These are phyloP conservation scores for Fusarium pseudograminearum DNA, from an alignment of 2,329 filamentous ascomycete species.

Conservation along the genomic window DNA sequence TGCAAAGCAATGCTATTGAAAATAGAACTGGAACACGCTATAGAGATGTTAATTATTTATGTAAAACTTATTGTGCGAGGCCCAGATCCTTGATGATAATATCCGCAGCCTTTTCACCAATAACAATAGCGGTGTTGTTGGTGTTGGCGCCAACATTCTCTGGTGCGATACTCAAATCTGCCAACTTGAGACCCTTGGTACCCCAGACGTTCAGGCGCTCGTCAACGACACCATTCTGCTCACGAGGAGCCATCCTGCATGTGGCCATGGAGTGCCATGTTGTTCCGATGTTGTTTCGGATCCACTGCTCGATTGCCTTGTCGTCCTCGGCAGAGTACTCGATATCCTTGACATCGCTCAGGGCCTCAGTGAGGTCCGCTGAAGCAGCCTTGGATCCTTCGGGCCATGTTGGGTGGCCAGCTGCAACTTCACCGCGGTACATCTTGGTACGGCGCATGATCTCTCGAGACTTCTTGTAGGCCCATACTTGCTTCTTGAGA, in stretches of 20 bases:
- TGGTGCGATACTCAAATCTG: slow-evolving; percentile 54
- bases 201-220: slow-evolving; percentile 58
- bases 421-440: slow-evolving; percentile 62
- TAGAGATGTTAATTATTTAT: neutral
- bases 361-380: slow-evolving; percentile 59
- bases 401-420: slow-evolving; percentile 60
- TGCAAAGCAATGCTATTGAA: neutral
- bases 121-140: slow-evolving; percentile 60
- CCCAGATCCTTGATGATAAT: slow-evolving; percentile 56
- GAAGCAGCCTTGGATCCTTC: slow-evolving; percentile 55
- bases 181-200: slow-evolving; percentile 56
- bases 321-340: slow-evolving; percentile 64
- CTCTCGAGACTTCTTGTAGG: slow-evolving; percentile 74
- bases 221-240: slow-evolving; percentile 55
- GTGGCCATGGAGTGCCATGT: slow-evolving; percentile 63
- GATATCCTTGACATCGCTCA: slow-evolving; percentile 55
- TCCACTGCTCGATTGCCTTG: slow-evolving; percentile 59
- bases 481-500: slow-evolving; percentile 71
- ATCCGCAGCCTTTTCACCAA: slow-evolving; percentile 62
- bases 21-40: neutral
- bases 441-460: slow-evolving; percentile 68
- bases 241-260: slow-evolving; percentile 58
- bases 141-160: slow-evolving; percentile 62
- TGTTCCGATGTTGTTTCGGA: slow-evolving; percentile 56
- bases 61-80: neutral